Evolutionary conservation across 371 early-diverging fungal species (phyloP), one percentile per base, ranked within the genome.

Genomic region (Actinomortierella ambigua): DNA sequence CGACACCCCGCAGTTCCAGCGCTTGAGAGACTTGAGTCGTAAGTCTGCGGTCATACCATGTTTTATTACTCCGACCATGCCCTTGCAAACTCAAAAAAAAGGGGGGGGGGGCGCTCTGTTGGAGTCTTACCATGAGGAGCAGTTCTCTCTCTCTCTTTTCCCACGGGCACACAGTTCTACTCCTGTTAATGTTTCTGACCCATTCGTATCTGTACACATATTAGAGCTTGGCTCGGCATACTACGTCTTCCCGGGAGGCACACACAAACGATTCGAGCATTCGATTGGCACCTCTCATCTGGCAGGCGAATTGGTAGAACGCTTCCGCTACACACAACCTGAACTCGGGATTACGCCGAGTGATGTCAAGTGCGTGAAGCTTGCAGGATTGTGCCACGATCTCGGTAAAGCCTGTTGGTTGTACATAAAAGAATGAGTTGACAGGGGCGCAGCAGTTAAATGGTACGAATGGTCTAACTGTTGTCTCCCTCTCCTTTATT

Each of bases 341-440:
- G 92, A 93, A 42, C 82, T 96, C 28, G 83, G 81, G 5, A 94
- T 98, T 23, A 84, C 83, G 18, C 79, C 85, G 6, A 82, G 82
- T 22, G 98, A 98, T 59, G 80, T 92, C 27, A 84, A 87, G 76
- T 94, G 94, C 77, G 89, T 98, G 28, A 89, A 87, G 44, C 75
- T 98, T 8, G 98, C 98, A 24, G 98, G 97, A 4, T 78, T 98
- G 14, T 94, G 94, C 63, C 98, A 98, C 77, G 98, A 98, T 75
- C 80, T 96, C 4, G 96, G 96, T 83, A 81, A 54, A 58, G 53
- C 20, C n/a, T 22, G 18, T 4, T 52, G 29, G 34, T n/a, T 49
- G 28, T 9, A 24, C 13, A 22, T 23, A n/a, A n/a, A 2, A 54
- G 20, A 54, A 0, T 15, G 22, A 14, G n/a, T 27, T 20, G 18